Conservation (phyloP, 768 basidiomycete genomes). For the Tulasnella sp. region DNA sequence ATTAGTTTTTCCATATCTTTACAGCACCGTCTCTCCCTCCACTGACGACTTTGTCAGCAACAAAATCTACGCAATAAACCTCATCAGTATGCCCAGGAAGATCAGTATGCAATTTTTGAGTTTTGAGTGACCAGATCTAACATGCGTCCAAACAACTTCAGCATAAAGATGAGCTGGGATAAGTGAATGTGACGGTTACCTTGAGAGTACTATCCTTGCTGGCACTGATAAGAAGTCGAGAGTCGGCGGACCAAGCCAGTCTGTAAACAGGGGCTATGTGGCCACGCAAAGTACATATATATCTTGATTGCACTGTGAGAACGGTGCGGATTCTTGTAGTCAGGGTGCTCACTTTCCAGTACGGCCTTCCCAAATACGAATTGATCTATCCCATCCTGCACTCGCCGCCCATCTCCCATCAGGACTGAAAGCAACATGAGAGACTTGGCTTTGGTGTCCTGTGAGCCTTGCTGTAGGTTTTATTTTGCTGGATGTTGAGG, state of each 20-base stretch:
- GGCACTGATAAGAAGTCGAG: slow-evolving; percentile 80
- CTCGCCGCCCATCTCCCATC: slow-evolving; percentile 88
- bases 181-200: slow-evolving; percentile 34
- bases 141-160: background rate
- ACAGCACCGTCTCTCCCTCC: slow-evolving; percentile 86
- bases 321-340: background rate
- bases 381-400: slow-evolving; percentile 80
- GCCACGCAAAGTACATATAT: slow-evolving; percentile 78
- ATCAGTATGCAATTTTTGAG: slow-evolving; percentile 87
- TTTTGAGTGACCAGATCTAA: slow-evolving; percentile 93
- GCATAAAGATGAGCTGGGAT: background rate
- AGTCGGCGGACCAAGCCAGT: slow-evolving; percentile 90
- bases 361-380: slow-evolving; percentile 78
- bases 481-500: too few species aligned
- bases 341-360: slow-evolving; percentile 33
- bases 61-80: slow-evolving; percentile 98
- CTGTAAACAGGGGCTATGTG: slow-evolving; percentile 93
- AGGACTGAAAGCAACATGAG: slow-evolving; percentile 88
- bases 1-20: slow-evolving; percentile 56
- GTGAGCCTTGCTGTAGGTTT: slow-evolving; percentile 71
- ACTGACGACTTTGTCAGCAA: slow-evolving; percentile 97
- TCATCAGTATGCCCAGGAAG: slow-evolving; percentile 95
- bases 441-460: slow-evolving; percentile 89
- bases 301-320: slow-evolving; percentile 35
- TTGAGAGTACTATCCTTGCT: slow-evolving; percentile 95